Percentiles rank a stretch among this genome's conserved stretches.
Conservation (phyloP, 1,284 basidiomycete genomes). For the Ceratobasidium papillatum region DNA sequence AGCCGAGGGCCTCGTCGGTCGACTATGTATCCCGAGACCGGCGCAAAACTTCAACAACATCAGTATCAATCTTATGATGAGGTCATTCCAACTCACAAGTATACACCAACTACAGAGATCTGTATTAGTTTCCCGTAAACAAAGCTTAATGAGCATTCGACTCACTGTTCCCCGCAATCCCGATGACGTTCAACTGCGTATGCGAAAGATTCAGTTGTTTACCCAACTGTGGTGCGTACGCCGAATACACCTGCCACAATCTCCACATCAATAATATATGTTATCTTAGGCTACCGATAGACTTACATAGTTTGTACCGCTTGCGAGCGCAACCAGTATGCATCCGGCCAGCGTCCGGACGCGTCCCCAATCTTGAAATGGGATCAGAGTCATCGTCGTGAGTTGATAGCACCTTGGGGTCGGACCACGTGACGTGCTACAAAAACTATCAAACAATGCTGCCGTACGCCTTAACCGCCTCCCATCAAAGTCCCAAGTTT, state of each 20-base stretch:
- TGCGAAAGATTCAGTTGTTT: constrained; percentile 59
- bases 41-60: constrained; percentile 68
- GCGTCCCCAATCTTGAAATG: constrained; percentile 14
- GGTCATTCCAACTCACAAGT: constrained; percentile 53
- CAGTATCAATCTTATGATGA: background rate
- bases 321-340: constrained; percentile 40
- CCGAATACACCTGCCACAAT: constrained; percentile 28
- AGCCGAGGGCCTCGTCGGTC: constrained; percentile 72
- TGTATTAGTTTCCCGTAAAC: background rate
- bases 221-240: constrained; percentile 36
- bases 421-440: constrained; percentile 11
- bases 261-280: background rate
- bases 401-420: background rate
- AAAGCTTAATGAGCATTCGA: background rate
- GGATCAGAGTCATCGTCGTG: constrained; percentile 32
- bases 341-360: constrained; percentile 37
- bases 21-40: constrained; percentile 73
- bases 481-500: background rate
- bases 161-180: constrained; percentile 47
- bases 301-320: constrained; percentile 44
- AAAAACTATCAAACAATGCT: too few relatives aligned
- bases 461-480: background rate
- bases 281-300: background rate
- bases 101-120: constrained; percentile 28
- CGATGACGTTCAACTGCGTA: constrained; percentile 79